A percentile compares a stretch with the other conserved stretches of the same genome.
Evolutionary conservation across 1,139 yeast genomes (phyloP).

Genomic region (Pichia sp.): DNA sequence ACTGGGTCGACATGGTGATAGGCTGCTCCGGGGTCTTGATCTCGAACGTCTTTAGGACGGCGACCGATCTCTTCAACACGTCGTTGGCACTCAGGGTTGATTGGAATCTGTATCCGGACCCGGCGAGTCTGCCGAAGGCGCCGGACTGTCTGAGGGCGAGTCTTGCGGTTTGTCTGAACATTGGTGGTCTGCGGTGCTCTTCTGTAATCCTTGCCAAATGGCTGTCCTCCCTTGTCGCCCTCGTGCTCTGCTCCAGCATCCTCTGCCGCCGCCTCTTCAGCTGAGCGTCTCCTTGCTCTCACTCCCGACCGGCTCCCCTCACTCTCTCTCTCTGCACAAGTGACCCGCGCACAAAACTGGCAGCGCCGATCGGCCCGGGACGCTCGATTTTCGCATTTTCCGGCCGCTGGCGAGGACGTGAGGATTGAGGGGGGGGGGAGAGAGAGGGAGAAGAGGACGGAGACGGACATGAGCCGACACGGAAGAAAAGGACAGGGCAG

Average conservation of each 20-base stretch:
- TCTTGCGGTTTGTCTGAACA: conserved; percentile 35
- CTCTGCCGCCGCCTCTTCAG: too few species aligned
- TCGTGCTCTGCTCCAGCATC: background rate
- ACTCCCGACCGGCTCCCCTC: background rate
- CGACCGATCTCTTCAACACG: conserved; percentile 32
- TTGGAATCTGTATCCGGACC: conserved; percentile 17
- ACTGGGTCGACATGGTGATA: conserved; percentile 42
- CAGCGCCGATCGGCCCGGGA: conserved; percentile 1
- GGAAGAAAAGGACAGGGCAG: background rate
- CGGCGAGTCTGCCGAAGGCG: background rate
- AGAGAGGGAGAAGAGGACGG: background rate
- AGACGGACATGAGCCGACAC: background rate
- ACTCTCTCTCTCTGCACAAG: background rate
- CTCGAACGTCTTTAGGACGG: conserved; percentile 33
- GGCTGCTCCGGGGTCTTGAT: conserved; percentile 27
- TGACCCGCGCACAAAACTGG: background rate
- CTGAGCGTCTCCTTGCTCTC: conserved; percentile 34
- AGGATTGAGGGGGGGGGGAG: background rate
- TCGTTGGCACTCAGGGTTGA: conserved; percentile 32
- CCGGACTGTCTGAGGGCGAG: conserved; percentile 8
- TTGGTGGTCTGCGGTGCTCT: conserved; percentile 16
- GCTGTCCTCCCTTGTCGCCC: background rate
- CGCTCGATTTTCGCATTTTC: background rate
- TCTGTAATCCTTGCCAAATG: background rate
- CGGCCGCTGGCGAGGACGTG: background rate